Evolutionary conservation across 148 eudicot genomes (phyloP), one percentile per base, ranked within the genome.

Genomic region (Silene conica): DNA sequence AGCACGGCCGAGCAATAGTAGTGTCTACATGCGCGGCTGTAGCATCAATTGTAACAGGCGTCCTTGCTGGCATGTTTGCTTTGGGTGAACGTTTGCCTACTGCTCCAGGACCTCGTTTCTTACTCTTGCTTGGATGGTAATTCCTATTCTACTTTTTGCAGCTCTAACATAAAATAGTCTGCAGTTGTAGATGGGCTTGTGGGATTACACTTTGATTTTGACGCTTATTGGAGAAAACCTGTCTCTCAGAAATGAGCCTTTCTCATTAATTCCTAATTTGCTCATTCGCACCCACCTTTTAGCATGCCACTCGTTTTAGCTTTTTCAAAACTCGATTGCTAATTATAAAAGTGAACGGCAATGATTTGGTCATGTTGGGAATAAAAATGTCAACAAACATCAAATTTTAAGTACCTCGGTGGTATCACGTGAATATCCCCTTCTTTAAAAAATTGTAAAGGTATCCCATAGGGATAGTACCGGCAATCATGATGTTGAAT

Each of bases 21-120:
- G 97, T 92, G 59, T 95, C 99, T 54, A 95, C 99, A 1, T 95
- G 99, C 84, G 94, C 96, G 63, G 97, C 99, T 66, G 97, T 95
- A 79, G 94, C 97, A 67, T 90, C 99, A 28, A 95, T 95, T 63
- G 92, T 95, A 77, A 92, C 96, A 34, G 97, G 97, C 54, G 97
- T 90, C 70, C 88, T 92, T 80, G 97, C 97, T 72, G 99, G 99
- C 67, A 90, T 95, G 94, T 82, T 92, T 83, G 98, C 96, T 67
- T 81, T 95, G 76, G 98, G 98, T 56, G 98, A 95, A 84, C 85
- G 75, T 38, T 81, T 92, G 86, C 99, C 99, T 83, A 83, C 93
- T 48, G 89, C 93, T 58, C 91, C 96, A 55, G 80, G 83, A 48
- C 85, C 91, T 69, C 92, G 94, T 48, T 80, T 89, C 67, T 73